Evolutionary conservation across 202 grass and related monocot species (phyloP), one percentile per base, ranked within the genome.

Genomic region (Thinopyrum obtusiflorum): DNA sequence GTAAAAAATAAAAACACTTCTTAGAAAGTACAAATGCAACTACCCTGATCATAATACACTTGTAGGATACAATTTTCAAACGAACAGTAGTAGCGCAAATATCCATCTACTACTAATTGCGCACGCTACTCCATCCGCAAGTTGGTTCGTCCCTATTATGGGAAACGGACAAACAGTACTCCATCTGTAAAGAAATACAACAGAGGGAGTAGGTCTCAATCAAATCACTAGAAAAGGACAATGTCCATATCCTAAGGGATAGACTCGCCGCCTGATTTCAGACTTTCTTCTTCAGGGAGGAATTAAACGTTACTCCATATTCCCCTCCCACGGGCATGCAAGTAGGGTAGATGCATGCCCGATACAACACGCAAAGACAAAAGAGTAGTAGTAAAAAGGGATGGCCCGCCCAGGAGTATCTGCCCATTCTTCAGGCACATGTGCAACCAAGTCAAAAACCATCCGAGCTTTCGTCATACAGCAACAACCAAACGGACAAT

Each of bases 301-400:
- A 61, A 24, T 23, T 61, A 25, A 61, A 61, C 21, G 24, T 11
- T 5, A 51, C 47, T 51, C 47, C 47, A 18, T 51, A 18, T 18
- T 17, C 47, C 47, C 47, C 44, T 51, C 14, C 15, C 46, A 17
- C 11, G 12, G 40, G 11, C 42, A 46, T 46, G 42, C 4, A 3
- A 3, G 42, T 46, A 4, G 4, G 4, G 42, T 49, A 74, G 72
- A 76, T 55, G 72, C 46, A 76, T 32, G 27, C 24, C 73, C 27
- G 7, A 76, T 49, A 33, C 73, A 57, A 6, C 73, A 76, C 73
- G 73, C 73, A 76, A 76, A 76, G 47, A 76, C 46, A 76, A 57
- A 76, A 49, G 44, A n/a, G 12, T 40, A 40, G 36, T 27, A 51
- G 28, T 26, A 51, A 53, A 76, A 53, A 57, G 15, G 14, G 18